phyloP scores from a whole-genome alignment of 2,329 filamentous ascomycete genomes.

The Phialophora tarda region DNA sequence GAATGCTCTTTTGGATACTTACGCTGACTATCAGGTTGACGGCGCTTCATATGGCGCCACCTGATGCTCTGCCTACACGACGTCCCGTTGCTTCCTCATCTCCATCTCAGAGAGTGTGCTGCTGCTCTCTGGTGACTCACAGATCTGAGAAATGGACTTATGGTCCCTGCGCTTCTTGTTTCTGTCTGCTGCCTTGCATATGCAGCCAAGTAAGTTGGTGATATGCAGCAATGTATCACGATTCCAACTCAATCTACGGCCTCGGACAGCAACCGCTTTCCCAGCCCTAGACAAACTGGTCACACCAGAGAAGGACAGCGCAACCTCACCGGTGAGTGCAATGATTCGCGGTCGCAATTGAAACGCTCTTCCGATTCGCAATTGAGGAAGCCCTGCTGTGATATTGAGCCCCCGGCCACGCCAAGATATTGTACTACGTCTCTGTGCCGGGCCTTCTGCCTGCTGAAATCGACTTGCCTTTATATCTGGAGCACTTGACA shows the following conservation, averaged over 20 bases:
- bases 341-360: background rate
- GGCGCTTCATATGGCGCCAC: background rate
- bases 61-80: background rate
- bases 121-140: background rate
- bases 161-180: background rate
- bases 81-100: background rate
- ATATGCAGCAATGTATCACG: background rate
- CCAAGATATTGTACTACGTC: conserved; percentile 1
- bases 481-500: background rate
- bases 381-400: background rate
- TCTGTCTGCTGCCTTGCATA: background rate
- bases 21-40: background rate
- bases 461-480: background rate
- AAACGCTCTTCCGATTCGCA: background rate
- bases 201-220: background rate
- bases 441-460: background rate
- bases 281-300: background rate
- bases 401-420: background rate
- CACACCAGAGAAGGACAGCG: background rate
- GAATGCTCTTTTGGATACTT: background rate
- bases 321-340: background rate
- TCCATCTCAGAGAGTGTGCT: background rate
- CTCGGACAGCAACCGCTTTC: background rate
- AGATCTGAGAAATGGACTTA: background rate
- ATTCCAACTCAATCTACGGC: background rate